Evolutionary conservation across 2,329 filamentous ascomycete species (phyloP).

Genomic region (Sphaerulina vaccinii): DNA sequence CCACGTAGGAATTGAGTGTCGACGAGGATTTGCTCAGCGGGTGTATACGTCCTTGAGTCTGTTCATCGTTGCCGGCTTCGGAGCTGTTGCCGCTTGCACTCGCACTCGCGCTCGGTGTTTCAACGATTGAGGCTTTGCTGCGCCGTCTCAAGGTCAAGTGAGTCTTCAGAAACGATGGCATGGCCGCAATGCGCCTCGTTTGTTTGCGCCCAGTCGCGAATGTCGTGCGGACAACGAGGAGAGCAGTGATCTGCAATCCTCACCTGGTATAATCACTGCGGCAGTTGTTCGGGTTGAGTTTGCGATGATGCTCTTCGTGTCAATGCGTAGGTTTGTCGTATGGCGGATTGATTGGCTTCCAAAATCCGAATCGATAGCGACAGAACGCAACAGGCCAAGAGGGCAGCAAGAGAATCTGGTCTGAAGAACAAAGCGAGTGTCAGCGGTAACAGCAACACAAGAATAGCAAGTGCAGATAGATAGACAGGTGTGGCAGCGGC

Average conservation of each 20-base stretch:
- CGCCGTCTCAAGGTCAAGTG: conserved; percentile 23
- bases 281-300: not conserved
- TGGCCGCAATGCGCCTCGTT: conserved; percentile 11
- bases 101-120: conserved; percentile 9
- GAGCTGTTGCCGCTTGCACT: conserved; percentile 52
- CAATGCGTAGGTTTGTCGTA: conserved; percentile 1
- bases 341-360: not conserved
- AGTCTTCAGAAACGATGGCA: conserved; percentile 29
- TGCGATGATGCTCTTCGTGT: not conserved
- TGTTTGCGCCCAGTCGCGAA: not conserved
- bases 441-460: not conserved
- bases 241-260: not conserved
- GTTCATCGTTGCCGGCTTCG: conserved; percentile 19
- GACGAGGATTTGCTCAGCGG: conserved; percentile 58
- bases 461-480: not conserved
- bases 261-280: not conserved
- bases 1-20: conserved; percentile 60
- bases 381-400: not conserved
- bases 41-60: conserved; percentile 1
- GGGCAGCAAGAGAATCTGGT: not conserved
- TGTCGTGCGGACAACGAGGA: not conserved
- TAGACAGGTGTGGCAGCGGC: not conserved
- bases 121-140: conserved; percentile 22
- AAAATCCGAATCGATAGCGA: not conserved
- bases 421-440: not conserved